Conservation (phyloP, 805 yeast species). For the Kuraishia floccosa region DNA sequence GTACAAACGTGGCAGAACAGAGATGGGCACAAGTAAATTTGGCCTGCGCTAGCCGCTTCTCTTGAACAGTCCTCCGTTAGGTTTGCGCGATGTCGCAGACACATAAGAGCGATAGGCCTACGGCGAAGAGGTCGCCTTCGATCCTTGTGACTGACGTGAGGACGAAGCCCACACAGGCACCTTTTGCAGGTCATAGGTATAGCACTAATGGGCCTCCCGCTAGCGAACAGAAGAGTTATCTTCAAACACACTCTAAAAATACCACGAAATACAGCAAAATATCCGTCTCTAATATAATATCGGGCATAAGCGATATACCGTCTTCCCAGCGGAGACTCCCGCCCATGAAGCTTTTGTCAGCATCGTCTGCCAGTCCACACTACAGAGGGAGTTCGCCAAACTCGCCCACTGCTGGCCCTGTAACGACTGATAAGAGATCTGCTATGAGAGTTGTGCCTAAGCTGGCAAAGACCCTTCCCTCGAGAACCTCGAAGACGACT, state of each 20-base stretch:
- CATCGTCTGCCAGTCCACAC: slow-evolving; percentile 4
- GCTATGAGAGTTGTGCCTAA: slow-evolving; percentile 26
- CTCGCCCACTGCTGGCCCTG: not conserved
- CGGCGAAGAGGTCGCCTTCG: slow-evolving; percentile 85
- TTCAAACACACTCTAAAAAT: not conserved
- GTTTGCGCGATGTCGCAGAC: too few relatives aligned
- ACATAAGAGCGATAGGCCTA: too few relatives aligned
- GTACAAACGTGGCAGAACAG: too few relatives aligned
- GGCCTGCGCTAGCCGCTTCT: too few relatives aligned
- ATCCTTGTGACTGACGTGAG: slow-evolving; percentile 88
- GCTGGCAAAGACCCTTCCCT: slow-evolving; percentile 42
- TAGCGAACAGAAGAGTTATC: not conserved
- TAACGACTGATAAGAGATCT: slow-evolving; percentile 7
- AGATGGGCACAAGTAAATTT: too few relatives aligned
- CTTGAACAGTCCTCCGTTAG: too few relatives aligned
- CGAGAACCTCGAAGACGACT: slow-evolving; percentile 77
- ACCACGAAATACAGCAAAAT: slow-evolving; percentile 53
- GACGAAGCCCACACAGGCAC: slow-evolving; percentile 45
- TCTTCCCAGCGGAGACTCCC: slow-evolving; percentile 53
- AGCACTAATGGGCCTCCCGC: not conserved
- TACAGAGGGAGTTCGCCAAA: slow-evolving; percentile 1
- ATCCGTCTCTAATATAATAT: slow-evolving; percentile 68
- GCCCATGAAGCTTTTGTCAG: slow-evolving; percentile 16
- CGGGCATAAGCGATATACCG: slow-evolving; percentile 80
- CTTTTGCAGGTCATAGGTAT: slow-evolving; percentile 63